Evolutionary conservation across 768 basidiomycete genomes (phyloP).

Genomic region (Trametes villosa): DNA sequence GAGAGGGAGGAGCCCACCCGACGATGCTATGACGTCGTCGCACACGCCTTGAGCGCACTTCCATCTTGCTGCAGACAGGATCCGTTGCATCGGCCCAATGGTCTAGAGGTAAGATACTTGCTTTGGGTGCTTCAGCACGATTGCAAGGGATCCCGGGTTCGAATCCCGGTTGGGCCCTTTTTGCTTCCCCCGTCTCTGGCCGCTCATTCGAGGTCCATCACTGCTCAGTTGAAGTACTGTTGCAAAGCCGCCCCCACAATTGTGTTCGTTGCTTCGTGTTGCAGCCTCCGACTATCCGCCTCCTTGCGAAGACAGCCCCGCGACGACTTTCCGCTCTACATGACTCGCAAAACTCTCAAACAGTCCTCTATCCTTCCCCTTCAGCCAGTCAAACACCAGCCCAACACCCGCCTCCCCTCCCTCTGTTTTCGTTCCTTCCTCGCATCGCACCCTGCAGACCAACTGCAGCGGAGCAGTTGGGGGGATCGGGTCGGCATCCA

Average conservation of each 20-base stretch:
- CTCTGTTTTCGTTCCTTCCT: conserved; percentile 16
- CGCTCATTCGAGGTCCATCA: too few species aligned
- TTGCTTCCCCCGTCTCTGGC: conserved; percentile 1
- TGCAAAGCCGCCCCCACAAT: too few species aligned
- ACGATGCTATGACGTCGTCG: background rate
- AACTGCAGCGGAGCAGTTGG: conserved; percentile 2
- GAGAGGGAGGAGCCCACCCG: conserved; percentile 26
- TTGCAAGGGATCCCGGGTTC: conserved; percentile 56
- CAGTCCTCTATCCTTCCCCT: conserved; percentile 56
- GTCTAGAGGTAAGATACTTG: conserved; percentile 57
- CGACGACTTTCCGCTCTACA: conserved; percentile 40
- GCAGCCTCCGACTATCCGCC: too few species aligned
- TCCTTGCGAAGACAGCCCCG: background rate
- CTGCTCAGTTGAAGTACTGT: too few species aligned
- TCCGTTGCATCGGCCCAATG: conserved; percentile 37
- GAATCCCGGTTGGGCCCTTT: conserved; percentile 51
- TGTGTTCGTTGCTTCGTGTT: too few species aligned
- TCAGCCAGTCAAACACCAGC: conserved; percentile 64
- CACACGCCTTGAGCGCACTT: too few species aligned
- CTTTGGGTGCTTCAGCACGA: conserved; percentile 42
- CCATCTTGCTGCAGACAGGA: background rate
- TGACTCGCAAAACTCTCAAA: conserved; percentile 75
- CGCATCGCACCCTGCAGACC: conserved; percentile 33
- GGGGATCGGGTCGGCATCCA: background rate
- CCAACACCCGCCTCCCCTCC: conserved; percentile 6